Percentiles rank a stretch among this genome's conserved stretches.
phyloP scores from a whole-genome alignment of 1,139 yeast species.

The Geotrichum macrosporum region DNA sequence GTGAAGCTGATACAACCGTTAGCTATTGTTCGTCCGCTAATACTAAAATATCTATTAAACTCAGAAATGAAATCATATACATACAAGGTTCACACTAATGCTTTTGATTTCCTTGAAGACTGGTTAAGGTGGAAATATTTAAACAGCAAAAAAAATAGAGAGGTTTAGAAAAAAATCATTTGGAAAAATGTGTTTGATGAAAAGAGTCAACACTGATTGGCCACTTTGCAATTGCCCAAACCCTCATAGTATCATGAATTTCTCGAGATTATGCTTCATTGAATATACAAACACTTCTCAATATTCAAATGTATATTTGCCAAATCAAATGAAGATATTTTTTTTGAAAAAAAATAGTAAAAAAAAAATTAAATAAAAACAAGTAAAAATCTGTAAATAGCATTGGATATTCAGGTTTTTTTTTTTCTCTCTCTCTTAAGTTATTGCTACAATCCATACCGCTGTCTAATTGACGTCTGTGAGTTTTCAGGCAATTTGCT shows the following conservation, averaged over 20 bases:
- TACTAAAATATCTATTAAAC: too few species aligned
- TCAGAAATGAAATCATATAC: too few species aligned
- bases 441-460: conserved; percentile 14
- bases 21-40: too few species aligned
- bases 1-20: too few species aligned
- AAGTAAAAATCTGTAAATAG: neutral
- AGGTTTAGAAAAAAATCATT: neutral
- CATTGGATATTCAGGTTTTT: too few species aligned
- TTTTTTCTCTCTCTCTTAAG: too few species aligned
- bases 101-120: neutral
- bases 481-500: conserved; percentile 4
- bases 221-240: neutral
- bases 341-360: neutral
- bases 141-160: neutral
- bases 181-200: neutral
- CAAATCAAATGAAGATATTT: too few species aligned
- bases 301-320: too few species aligned
- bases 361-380: neutral
- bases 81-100: too few species aligned
- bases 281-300: too few species aligned
- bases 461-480: conserved; percentile 6
- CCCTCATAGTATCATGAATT: too few species aligned
- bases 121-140: neutral
- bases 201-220: neutral
- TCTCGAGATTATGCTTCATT: too few species aligned